Percentiles rank a stretch among this genome's conserved stretches.
These are phyloP conservation scores for Batkoa obscura DNA, from an alignment of 371 early-diverging fungal species.

Conservation along the genomic window DNA sequence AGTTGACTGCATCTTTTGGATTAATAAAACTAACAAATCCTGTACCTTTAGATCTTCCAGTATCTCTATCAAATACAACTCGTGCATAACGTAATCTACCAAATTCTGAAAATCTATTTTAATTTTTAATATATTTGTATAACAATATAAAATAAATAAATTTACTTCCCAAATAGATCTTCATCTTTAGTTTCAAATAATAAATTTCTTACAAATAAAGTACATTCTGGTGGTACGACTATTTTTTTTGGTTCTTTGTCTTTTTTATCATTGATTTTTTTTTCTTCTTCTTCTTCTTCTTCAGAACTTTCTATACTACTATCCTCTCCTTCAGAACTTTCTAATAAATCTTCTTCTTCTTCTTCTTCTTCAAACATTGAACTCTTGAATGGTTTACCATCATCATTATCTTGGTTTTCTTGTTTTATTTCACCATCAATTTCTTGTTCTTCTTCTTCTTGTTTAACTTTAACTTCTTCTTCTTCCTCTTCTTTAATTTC, in stretches of 20 bases:
- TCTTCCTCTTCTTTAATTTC: constrained; percentile 9
- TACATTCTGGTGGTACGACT: constrained; percentile 25
- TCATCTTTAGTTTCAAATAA: constrained; percentile 75
- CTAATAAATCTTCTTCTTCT: constrained; percentile 16
- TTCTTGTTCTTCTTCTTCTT: no score
- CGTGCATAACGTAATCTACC: constrained; percentile 67
- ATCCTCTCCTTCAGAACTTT: constrained; percentile 13
- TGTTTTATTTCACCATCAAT: no score
- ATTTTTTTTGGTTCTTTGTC: constrained; percentile 16
- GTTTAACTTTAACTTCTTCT: no score
- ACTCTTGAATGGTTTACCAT: constrained; percentile 13
- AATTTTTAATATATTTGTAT: constrained; percentile 9
- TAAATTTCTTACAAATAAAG: constrained; percentile 82
- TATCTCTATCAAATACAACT: constrained; percentile 59
- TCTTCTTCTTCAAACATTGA: constrained; percentile 11
- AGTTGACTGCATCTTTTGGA: constrained; percentile 45
- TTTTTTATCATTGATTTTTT: constrained; percentile 19
- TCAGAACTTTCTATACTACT: constrained; percentile 15
- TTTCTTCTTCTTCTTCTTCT: constrained; percentile 16
- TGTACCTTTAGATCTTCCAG: constrained; percentile 71
- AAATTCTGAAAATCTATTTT: constrained; percentile 32
- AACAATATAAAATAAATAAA: constrained; percentile 6
- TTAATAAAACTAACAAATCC: constrained; percentile 78
- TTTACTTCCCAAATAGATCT: constrained; percentile 48
- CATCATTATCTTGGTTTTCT: no score